These are phyloP conservation scores for Sporobolomyces pararoseus DNA, from an alignment of 768 basidiomycete genomes.

Conservation along the genomic window DNA sequence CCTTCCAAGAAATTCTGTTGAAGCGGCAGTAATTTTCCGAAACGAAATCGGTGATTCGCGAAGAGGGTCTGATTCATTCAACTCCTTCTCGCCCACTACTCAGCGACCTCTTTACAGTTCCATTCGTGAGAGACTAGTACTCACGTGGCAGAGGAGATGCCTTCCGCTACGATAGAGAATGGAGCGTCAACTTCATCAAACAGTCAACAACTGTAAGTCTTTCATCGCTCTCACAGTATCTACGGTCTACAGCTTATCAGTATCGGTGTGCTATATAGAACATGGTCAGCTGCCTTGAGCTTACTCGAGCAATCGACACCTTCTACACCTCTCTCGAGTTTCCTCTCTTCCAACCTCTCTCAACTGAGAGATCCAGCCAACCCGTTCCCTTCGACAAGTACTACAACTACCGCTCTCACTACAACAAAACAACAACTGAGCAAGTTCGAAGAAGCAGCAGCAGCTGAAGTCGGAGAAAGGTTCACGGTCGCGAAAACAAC, in stretches of 20 bases:
- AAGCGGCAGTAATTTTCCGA: too few relatives aligned
- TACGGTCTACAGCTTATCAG: too few relatives aligned
- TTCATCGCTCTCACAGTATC: background rate
- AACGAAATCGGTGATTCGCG: too few relatives aligned
- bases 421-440: conserved; percentile 53
- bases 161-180: background rate
- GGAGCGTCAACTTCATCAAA: background rate
- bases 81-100: too few relatives aligned
- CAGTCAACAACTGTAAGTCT: conserved; percentile 1
- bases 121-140: too few relatives aligned
- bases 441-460: conserved; percentile 65
- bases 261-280: background rate
- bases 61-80: too few relatives aligned
- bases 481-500: conserved; percentile 76
- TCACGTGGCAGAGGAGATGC: background rate
- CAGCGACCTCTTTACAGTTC: too few relatives aligned
- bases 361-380: conserved; percentile 23
- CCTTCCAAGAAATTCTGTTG: too few relatives aligned
- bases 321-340: conserved; percentile 4
- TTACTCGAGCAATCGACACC: conserved; percentile 23
- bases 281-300: conserved; percentile 15
- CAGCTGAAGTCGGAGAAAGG: conserved; percentile 65
- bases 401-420: background rate
- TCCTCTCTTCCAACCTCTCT: conserved; percentile 24
- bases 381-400: conserved; percentile 13